Percentiles rank a stretch among this genome's conserved stretches.
phyloP scores from a whole-genome alignment of 75 land plant genomes.

The Pinus tabuliformis region DNA sequence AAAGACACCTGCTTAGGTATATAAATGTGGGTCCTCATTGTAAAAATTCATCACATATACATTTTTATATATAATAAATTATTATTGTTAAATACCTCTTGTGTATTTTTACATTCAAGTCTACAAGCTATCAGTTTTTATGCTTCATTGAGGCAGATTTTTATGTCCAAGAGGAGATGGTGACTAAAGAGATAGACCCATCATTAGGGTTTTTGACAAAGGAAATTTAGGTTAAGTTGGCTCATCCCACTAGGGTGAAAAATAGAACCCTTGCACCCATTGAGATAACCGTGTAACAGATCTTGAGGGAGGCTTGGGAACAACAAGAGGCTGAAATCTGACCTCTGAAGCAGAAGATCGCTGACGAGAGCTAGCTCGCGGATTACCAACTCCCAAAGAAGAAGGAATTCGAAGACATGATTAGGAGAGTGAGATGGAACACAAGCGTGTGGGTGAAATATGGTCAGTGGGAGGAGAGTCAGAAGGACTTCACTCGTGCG shows the following conservation, averaged over 20 bases:
- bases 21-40: too few relatives aligned
- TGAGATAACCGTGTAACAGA: constrained; percentile 96
- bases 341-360: constrained; percentile 95
- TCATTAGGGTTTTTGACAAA: constrained; percentile 75
- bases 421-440: constrained; percentile 91
- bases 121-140: too few relatives aligned
- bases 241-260: constrained; percentile 91
- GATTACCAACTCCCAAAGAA: constrained; percentile 84
- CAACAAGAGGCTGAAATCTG: constrained; percentile 95
- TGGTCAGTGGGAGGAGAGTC: constrained; percentile 93
- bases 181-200: constrained; percentile 43
- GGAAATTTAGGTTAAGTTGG: constrained; percentile 96
- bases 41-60: too few relatives aligned
- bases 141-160: constrained; percentile 1
- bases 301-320: constrained; percentile 89
- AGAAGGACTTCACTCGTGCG: constrained; percentile 77
- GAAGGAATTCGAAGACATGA: constrained; percentile 89
- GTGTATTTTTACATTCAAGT: too few relatives aligned
- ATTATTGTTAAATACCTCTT: too few relatives aligned
- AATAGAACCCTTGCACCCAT: constrained; percentile 94
- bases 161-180: constrained; percentile 3
- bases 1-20: too few relatives aligned
- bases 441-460: constrained; percentile 87
- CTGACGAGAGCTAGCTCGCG: constrained; percentile 75
- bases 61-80: too few relatives aligned